phyloP scores from a whole-genome alignment of 1,139 yeast genomes.

The Saccharomyces pastorianus region DNA sequence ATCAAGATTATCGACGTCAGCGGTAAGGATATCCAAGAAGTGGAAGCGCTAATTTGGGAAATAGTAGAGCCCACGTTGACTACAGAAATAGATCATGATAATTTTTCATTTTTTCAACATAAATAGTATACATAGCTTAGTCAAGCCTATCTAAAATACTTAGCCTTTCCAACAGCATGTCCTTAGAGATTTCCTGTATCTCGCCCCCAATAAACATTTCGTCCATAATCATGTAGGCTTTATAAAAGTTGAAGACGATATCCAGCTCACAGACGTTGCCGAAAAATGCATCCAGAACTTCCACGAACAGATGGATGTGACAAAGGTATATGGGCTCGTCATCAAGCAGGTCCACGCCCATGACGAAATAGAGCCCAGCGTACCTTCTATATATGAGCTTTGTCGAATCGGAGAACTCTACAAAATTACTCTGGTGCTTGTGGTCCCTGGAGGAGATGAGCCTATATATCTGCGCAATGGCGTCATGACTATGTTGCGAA shows the following conservation, averaged over 20 bases:
- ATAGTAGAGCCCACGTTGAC: conserved; percentile 3
- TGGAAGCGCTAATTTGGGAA: conserved; percentile 27
- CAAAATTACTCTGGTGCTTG: conserved; percentile 71
- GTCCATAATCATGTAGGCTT: conserved; percentile 61
- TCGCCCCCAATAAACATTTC: conserved; percentile 77
- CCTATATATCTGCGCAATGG: conserved; percentile 52
- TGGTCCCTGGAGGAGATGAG: conserved; percentile 77
- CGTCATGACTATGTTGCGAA: conserved; percentile 18
- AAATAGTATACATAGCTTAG: conserved; percentile 10
- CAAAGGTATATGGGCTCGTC: conserved; percentile 72
- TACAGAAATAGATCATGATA: neutral
- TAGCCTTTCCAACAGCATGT: conserved; percentile 47
- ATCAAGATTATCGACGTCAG: conserved; percentile 54
- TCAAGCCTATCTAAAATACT: conserved; percentile 42
- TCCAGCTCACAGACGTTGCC: conserved; percentile 93
- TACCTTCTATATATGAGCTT: conserved; percentile 82
- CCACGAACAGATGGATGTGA: conserved; percentile 81
- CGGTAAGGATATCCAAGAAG: conserved; percentile 47
- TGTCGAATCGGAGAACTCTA: conserved; percentile 56
- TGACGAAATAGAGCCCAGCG: conserved; percentile 83
- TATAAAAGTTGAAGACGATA: conserved; percentile 71
- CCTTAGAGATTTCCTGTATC: conserved; percentile 63
- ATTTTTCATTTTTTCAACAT: conserved; percentile 7
- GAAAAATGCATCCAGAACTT: conserved; percentile 77
- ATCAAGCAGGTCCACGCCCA: conserved; percentile 68